phyloP scores from a whole-genome alignment of 805 yeast genomes.

The Candida sphagnicola region DNA sequence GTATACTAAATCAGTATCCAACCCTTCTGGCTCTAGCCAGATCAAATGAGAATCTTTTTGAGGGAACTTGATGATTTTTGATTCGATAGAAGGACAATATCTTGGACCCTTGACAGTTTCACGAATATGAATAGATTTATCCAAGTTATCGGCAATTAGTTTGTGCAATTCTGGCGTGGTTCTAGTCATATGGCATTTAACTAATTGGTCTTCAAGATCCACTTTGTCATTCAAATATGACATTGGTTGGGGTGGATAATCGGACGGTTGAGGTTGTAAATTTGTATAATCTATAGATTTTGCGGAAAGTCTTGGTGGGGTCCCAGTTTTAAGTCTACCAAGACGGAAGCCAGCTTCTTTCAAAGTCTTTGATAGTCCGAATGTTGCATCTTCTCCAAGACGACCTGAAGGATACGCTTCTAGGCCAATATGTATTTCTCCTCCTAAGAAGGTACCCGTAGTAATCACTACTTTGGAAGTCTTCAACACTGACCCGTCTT shows the following conservation, averaged over 20 bases:
- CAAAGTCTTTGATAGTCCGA: conserved; percentile 80
- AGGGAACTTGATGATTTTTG: conserved; percentile 77
- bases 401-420: conserved; percentile 84
- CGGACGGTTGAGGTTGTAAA: conserved; percentile 75
- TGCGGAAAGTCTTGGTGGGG: conserved; percentile 85
- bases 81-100: conserved; percentile 95
- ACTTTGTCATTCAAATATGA: conserved; percentile 75
- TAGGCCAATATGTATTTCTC: conserved; percentile 90
- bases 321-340: conserved; percentile 94
- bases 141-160: conserved; percentile 63
- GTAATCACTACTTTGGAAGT: conserved; percentile 78
- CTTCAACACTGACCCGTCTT: conserved; percentile 56
- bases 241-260: conserved; percentile 84
- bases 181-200: conserved; percentile 69
- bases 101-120: conserved; percentile 96
- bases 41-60: conserved; percentile 74
- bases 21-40: conserved; percentile 97
- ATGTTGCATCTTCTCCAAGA: conserved; percentile 88
- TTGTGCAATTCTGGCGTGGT: conserved; percentile 78
- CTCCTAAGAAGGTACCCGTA: conserved; percentile 93
- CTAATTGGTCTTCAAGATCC: conserved; percentile 50
- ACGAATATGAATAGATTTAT: conserved; percentile 82
- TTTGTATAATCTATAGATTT: conserved; percentile 63
- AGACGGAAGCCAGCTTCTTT: conserved; percentile 71
- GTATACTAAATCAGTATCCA: conserved; percentile 80